A percentile compares a stretch with the other conserved stretches of the same genome.
These are phyloP conservation scores for Chrysoporthe austroafricana DNA, from an alignment of 2,329 filamentous ascomycete genomes.

Conservation along the genomic window DNA sequence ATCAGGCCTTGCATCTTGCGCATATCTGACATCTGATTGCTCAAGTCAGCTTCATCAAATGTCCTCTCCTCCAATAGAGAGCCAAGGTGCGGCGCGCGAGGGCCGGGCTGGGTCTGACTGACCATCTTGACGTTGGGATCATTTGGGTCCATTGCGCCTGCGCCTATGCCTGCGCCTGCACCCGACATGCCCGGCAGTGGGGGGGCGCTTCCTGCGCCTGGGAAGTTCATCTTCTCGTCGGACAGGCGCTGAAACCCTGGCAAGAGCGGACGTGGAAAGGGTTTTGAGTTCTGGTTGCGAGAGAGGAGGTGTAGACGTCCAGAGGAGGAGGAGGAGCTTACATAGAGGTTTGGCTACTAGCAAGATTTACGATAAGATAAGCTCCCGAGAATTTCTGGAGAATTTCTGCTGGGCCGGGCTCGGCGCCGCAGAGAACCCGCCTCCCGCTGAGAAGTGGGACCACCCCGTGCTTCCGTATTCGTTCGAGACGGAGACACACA, in stretches of 20 bases:
- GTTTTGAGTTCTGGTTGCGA: too few relatives aligned
- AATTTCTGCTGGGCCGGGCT: constrained; percentile 10
- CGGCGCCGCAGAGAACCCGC: neutral
- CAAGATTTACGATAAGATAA: constrained; percentile 21
- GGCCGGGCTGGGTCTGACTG: constrained; percentile 14
- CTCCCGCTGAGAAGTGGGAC: neutral
- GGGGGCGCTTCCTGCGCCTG: constrained; percentile 31
- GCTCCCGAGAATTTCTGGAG: constrained; percentile 5
- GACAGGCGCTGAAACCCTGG: neutral
- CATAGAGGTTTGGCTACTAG: neutral
- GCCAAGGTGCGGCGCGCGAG: neutral
- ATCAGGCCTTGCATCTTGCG: constrained; percentile 77
- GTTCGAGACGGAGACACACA: neutral
- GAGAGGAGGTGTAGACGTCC: neutral
- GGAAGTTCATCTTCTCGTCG: constrained; percentile 44
- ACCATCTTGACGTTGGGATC: constrained; percentile 56
- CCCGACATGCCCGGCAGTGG: constrained; percentile 8
- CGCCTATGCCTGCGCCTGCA: constrained; percentile 29
- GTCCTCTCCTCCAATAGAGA: neutral
- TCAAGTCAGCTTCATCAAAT: constrained; percentile 7
- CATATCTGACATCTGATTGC: constrained; percentile 10
- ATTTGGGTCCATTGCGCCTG: constrained; percentile 42
- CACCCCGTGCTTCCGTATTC: neutral
- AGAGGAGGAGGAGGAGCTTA: neutral
- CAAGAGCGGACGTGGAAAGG: neutral